Conservation (phyloP, 208 protist species). For the Kentomonas sorsogonicus region DNA sequence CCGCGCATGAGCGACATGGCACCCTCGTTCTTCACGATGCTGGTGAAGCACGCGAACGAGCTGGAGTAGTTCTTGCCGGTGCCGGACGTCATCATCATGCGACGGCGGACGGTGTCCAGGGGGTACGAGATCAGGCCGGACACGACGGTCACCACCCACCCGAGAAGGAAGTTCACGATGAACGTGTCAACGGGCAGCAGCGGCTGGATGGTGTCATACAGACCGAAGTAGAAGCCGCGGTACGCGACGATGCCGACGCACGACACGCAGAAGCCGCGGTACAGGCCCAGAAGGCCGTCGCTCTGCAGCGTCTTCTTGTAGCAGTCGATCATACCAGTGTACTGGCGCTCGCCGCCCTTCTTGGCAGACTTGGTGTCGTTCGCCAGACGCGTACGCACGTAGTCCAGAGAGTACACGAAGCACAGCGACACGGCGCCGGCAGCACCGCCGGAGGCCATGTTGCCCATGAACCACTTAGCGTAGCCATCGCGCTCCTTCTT, state of each 20-base stretch:
- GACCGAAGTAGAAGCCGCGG: conserved; percentile 96
- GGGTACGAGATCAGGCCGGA: conserved; percentile 90
- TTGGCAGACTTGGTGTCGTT: conserved; percentile 60
- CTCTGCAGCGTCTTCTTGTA: conserved; percentile 88
- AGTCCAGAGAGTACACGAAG: conserved; percentile 97
- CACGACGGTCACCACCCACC: conserved; percentile 65
- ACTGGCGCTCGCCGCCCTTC: conserved; percentile 26
- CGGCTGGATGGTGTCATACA: conserved; percentile 89
- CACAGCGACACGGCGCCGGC: conserved; percentile 94
- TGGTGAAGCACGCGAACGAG: conserved; percentile 60
- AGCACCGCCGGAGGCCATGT: conserved; percentile 95
- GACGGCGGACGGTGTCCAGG: conserved; percentile 96
- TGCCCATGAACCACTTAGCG: conserved; percentile 86
- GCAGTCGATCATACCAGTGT: conserved; percentile 80
- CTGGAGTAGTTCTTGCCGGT: conserved; percentile 65
- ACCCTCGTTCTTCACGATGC: conserved; percentile 63
- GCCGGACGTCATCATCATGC: conserved; percentile 94
- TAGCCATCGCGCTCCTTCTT: conserved; percentile 76
- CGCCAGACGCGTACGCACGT: conserved; percentile 95
- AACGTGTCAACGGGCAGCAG: conserved; percentile 66
- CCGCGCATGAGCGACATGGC: conserved; percentile 47
- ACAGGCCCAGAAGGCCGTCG: conserved; percentile 84
- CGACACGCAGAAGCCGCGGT: conserved; percentile 95
- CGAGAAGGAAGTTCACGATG: conserved; percentile 66
- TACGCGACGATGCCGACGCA: conserved; percentile 95